Conservation (phyloP, 176 grass and related monocot species). For the Carex scoparia region DNA sequence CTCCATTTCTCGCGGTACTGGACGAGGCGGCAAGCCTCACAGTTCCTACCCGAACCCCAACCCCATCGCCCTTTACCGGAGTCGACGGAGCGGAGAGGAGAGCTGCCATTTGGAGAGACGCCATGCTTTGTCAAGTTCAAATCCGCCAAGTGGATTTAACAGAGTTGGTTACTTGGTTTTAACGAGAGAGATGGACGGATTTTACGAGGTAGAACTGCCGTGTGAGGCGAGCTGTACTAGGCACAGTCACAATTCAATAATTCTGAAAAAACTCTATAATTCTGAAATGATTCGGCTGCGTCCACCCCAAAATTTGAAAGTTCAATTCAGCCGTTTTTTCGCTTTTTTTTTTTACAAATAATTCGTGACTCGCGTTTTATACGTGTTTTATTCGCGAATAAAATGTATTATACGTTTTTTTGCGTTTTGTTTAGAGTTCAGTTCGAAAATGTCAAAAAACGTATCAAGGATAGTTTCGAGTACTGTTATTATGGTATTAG, state of each 20-base stretch:
- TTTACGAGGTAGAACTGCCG: background rate
- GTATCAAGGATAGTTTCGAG: too few relatives aligned
- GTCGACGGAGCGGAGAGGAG: constrained; percentile 29
- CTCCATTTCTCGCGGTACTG: background rate
- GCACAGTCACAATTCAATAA: background rate
- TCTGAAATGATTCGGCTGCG: too few relatives aligned
- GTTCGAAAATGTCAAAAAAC: too few relatives aligned
- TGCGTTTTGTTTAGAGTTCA: too few relatives aligned
- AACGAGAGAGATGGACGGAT: constrained; percentile 8
- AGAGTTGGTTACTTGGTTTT: background rate
- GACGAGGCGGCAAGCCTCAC: background rate
- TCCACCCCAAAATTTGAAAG: too few relatives aligned
- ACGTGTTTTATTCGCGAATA: too few relatives aligned
- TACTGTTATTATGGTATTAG: too few relatives aligned
- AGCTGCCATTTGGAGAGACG: constrained; percentile 32
- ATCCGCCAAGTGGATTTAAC: background rate
- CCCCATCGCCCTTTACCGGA: background rate
- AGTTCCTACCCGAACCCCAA: constrained; percentile 9
- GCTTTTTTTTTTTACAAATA: too few relatives aligned
- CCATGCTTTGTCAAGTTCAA: background rate
- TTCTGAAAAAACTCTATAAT: too few relatives aligned
- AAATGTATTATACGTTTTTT: too few relatives aligned
- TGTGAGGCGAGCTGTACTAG: background rate
- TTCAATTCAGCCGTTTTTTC: too few relatives aligned
- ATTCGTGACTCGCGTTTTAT: too few relatives aligned